Evolutionary conservation across 192 early-diverging fungal genomes (phyloP).

Genomic region (Coemansia sp.): DNA sequence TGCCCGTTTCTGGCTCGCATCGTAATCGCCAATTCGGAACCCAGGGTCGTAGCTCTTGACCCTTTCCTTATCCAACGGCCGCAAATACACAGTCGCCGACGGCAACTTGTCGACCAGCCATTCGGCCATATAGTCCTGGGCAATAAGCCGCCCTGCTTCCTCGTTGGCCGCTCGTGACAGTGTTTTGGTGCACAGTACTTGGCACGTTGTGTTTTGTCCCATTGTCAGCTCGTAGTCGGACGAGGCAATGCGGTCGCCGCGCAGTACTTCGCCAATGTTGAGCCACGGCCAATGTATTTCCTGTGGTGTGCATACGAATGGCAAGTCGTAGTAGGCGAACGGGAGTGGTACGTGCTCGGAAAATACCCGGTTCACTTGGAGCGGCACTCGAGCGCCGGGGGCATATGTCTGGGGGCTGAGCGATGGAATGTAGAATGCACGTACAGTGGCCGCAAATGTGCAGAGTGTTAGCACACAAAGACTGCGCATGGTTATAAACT

Average conservation of each 20-base stretch:
- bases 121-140: constrained; percentile 64
- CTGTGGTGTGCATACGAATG: constrained; percentile 60
- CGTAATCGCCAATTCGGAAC: constrained; percentile 60
- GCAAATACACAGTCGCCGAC: constrained; percentile 56
- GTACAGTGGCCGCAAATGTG: constrained; percentile 7
- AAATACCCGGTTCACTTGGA: constrained; percentile 69
- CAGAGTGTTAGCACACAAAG: not conserved
- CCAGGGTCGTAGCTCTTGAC: constrained; percentile 59
- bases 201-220: constrained; percentile 53
- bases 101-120: constrained; percentile 72
- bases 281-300: constrained; percentile 38
- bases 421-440: constrained; percentile 52
- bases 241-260: constrained; percentile 69
- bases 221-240: constrained; percentile 59
- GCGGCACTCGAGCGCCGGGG: constrained; percentile 57
- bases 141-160: constrained; percentile 55
- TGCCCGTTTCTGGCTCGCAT: constrained; percentile 34
- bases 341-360: constrained; percentile 67
- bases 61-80: not conserved
- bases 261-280: constrained; percentile 66
- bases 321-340: constrained; percentile 65
- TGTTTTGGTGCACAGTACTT: constrained; percentile 57
- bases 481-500: not conserved
- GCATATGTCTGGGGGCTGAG: constrained; percentile 44
- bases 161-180: constrained; percentile 47